Percentiles rank a stretch among this genome's conserved stretches.
Conservation (phyloP, 805 yeast species). For the Hagleromyces aurorensis region DNA sequence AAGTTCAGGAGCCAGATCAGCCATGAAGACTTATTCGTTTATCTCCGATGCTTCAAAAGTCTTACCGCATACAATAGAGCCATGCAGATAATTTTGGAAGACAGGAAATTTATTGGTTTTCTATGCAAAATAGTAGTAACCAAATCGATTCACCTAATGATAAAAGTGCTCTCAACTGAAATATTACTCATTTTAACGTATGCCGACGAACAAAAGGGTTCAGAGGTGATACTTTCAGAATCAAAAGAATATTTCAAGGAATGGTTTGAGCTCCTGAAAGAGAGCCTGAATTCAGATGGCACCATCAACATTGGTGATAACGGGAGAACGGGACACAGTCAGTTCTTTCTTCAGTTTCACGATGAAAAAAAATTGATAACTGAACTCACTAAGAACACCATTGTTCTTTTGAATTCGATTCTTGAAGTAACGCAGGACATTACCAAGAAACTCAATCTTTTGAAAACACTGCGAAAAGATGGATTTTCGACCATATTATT, state of each 20-base stretch:
- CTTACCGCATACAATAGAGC: slow-evolving; percentile 17
- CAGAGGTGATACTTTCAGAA: slow-evolving; percentile 13
- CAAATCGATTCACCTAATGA: slow-evolving; percentile 11
- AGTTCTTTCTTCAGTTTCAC: slow-evolving; percentile 7
- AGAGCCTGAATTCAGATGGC: not conserved
- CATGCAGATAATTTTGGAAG: slow-evolving; percentile 11
- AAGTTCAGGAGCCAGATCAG: slow-evolving; percentile 5
- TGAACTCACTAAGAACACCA: slow-evolving; percentile 65
- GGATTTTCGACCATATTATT: too few relatives aligned
- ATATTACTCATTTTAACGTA: slow-evolving; percentile 22
- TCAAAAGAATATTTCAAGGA: slow-evolving; percentile 11
- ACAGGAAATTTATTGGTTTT: slow-evolving; percentile 9
- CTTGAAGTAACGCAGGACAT: slow-evolving; percentile 35
- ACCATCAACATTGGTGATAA: not conserved
- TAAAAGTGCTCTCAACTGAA: slow-evolving; percentile 19
- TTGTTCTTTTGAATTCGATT: slow-evolving; percentile 63
- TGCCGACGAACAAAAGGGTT: slow-evolving; percentile 21
- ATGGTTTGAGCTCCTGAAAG: slow-evolving; percentile 4
- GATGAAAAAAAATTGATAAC: slow-evolving; percentile 31
- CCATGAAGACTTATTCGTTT: slow-evolving; percentile 16
- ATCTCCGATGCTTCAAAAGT: slow-evolving; percentile 23
- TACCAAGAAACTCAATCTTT: slow-evolving; percentile 41
- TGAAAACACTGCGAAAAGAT: slow-evolving; percentile 51
- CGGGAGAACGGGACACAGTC: slow-evolving; percentile 1
- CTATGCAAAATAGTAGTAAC: slow-evolving; percentile 13